Evolutionary conservation across 2,329 filamentous ascomycete genomes (phyloP), one percentile per base, ranked within the genome.

Genomic region (Fulvia fulva): DNA sequence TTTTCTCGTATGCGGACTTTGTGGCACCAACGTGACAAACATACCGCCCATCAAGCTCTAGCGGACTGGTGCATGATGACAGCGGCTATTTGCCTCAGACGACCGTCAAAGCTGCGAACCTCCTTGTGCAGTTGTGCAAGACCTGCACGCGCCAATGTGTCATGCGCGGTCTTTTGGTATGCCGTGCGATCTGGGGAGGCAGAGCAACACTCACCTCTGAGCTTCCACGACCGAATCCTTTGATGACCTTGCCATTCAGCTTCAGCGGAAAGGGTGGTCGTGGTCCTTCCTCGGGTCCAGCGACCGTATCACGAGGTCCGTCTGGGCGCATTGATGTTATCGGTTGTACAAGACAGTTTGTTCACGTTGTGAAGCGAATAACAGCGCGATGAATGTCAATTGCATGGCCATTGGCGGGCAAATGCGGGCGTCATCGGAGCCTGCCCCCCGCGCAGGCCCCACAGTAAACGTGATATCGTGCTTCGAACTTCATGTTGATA

Each of bases 201-300:
- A 22, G 23, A 46, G 21, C 49, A 54, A 21, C 30, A 67, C 69
- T 63, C 56, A 92, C 90, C 77, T 97, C 92, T 79, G 91, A 95
- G 69, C 90, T 96, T 16, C 94, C 94, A 60, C 94, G 85, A 44
- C 94, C 93, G 74, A 97, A 97, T 32, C 94, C 94, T 68, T 90
- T 88, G 69, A 97, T 91, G 23, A 99, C 91, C 56, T 87, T 85
- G 23, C 94, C 94, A 61, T 89, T 87, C 77, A 97, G 87, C 66
- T 82, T 84, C 67, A 96, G 81, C 0, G 94, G 94, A 74, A 87
- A 97, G 0, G 94, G 94, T 5, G 84, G 53, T 67, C 86, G 80
- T 12, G 93, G 93, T 2, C 91, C 91, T 41, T 78, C 74, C 45
- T 89, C 84, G 8, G 87, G 80, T 56, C 93, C 93, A 59, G 90